Evolutionary conservation across 495 filamentous ascomycete species (phyloP), one percentile per base, ranked within the genome.

Genomic region (Schizothecium vesticola): DNA sequence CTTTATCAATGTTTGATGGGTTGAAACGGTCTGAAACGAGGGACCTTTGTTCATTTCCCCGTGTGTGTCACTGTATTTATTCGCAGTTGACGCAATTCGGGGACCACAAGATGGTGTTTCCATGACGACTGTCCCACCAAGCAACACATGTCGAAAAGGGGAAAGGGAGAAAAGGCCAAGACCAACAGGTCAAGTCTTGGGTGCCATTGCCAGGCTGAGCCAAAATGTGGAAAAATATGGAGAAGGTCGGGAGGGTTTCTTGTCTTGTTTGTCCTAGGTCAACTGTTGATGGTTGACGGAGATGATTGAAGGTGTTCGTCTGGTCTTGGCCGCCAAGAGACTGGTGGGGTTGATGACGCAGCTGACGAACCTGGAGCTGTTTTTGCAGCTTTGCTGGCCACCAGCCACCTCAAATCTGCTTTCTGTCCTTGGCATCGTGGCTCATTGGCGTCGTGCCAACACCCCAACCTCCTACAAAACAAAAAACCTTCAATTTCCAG

Each of bases 391-490:
- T 5, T 7, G 43, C 43, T 51, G 36, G 36, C 43, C 43, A 51
- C 43, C 43, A 51, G 43, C 43, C 43, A 51, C 43, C 43, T 19
- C 43, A 25, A 36, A 22, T 62, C 36, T 22, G 28, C 21, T 16
- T 2, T 5, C 8, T 2, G 43, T 51, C 43, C 43, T 51, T 51
- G 43, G 43, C 43, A 51, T 51, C 43, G 43, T 51, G 43, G 43
- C 43, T 51, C 43, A 51, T 51, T 51, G 43, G 23, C 19, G 21
- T 26, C 58, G 55, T 7, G 33, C 56, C 58, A 63, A 28, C 29
- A 61, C 21, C 69, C 69, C 69, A 70, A 67, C 69, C 69, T 64
- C 69, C 31, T 65, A 33, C 33, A 68, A 71, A 62, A 23, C 26
- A 70, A 43, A 43, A 64, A 51, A 64, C 33, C 11, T 13, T 19